phyloP scores from a whole-genome alignment of 331 rosid genomes.

The Quercus phellos region DNA sequence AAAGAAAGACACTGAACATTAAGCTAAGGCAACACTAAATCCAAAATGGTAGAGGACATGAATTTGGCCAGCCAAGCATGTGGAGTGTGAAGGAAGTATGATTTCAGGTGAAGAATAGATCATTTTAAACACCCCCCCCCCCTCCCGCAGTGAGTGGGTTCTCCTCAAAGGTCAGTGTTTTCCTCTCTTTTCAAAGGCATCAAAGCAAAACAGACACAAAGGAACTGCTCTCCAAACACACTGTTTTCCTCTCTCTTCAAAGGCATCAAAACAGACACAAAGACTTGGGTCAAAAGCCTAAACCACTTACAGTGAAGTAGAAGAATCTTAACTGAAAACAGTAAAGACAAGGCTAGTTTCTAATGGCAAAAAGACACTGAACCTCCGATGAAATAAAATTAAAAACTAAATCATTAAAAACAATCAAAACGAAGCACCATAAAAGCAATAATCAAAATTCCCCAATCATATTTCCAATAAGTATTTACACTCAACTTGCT shows the following conservation, averaged over 20 bases:
- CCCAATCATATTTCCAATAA: background rate
- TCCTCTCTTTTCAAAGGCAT: background rate
- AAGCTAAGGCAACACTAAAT: background rate
- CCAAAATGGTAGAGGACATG: background rate
- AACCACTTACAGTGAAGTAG: background rate
- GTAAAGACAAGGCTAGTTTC: background rate
- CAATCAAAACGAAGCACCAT: background rate
- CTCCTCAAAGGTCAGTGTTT: background rate
- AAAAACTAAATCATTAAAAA: background rate
- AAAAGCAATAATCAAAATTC: background rate
- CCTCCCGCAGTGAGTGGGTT: too few species aligned
- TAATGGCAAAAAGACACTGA: background rate
- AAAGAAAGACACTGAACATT: background rate
- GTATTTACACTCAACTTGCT: background rate
- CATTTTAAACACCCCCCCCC: background rate
- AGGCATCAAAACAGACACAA: too few species aligned
- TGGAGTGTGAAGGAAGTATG: background rate
- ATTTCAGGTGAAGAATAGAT: background rate
- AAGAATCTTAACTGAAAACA: background rate
- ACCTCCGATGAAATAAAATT: background rate
- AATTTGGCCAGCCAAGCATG: background rate
- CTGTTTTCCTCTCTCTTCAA: too few species aligned
- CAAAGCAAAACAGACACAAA: background rate
- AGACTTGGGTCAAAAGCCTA: background rate
- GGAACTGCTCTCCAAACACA: background rate